Base-by-base conservation (phyloP, 106 monocot genomes). In the Dactylorhiza incarnata region DNA sequence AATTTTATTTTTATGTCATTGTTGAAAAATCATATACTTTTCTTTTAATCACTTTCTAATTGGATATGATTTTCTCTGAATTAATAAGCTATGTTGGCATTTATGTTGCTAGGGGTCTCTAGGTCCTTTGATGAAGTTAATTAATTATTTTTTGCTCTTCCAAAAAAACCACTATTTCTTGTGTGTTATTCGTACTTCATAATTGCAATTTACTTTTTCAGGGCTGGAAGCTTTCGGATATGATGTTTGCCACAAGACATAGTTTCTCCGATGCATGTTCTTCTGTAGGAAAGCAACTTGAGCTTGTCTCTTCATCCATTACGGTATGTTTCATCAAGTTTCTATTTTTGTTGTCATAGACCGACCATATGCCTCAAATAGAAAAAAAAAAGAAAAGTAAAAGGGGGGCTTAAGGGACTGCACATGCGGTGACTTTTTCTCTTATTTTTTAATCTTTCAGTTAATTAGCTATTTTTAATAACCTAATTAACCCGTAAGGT, bases 221-320 rank as follows among this genome's bases (percentile, higher is more conserved):
- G 85, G 85, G 85, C 6, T 85, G 85, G 85, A 85, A 78, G 75
- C 5, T 85, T 53, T 81, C 85, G 12, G 85, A 81, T 69, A 62
- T 85, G 78, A 85, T 85, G 78, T 85, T 85, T 63, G 85, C 78
- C 45, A 81, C 85, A 69, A 74, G 78, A 66, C 85, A 71, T 69
- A 70, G 85, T 23, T 81, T 85, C 59, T 78, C 78, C 47, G 61
- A 81, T 85, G 81, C 81, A 44, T 78, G 74, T 68, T 46, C 69
- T 61, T 13, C 54, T n/a, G 75, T 85, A 19, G 85, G 72, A 12
- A 81, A 85, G 74, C 74, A 78, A 50, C 48, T 85, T 75, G 81
- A 85, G 5, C 16, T 17, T 11, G 74, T 85, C 55, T 78, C 81
- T 52, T 81, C 85, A 25, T 85, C 85, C 49, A 67, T 85, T 63